phyloP scores from a whole-genome alignment of 2,329 filamentous ascomycete genomes.

The Colletotrichum navitas region DNA sequence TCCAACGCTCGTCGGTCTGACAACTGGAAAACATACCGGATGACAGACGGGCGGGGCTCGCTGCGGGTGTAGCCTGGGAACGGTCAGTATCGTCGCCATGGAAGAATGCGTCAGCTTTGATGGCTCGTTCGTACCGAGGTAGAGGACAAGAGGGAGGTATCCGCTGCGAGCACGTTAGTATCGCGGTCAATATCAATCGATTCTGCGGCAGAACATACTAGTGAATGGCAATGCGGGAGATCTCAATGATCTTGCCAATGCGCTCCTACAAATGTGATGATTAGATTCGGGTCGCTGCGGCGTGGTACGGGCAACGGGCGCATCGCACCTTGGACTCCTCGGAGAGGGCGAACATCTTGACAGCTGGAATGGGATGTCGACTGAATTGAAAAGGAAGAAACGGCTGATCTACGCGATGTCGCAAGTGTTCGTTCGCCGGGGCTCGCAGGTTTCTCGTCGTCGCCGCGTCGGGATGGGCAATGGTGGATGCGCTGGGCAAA shows the following conservation, averaged over 20 bases:
- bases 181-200: not conserved
- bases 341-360: conserved; percentile 77
- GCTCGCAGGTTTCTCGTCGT: conserved; percentile 37
- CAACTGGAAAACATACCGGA: conserved; percentile 59
- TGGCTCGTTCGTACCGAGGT: conserved; percentile 77
- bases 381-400: not conserved
- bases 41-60: conserved; percentile 84
- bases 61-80: conserved; percentile 88
- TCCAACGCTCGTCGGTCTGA: too few species aligned
- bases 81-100: conserved; percentile 45
- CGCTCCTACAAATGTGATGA: conserved; percentile 76
- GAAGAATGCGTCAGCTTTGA: not conserved
- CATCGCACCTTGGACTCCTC: conserved; percentile 92
- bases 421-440: conserved; percentile 18
- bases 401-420: conserved; percentile 1
- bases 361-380: conserved; percentile 19
- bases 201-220: conserved; percentile 73
- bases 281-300: conserved; percentile 29
- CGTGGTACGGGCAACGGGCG: not conserved
- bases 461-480: conserved; percentile 33
- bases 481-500: conserved; percentile 29
- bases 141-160: conserved; percentile 96
- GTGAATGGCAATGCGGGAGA: conserved; percentile 93
- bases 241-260: conserved; percentile 95
- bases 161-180: conserved; percentile 72